phyloP scores from a whole-genome alignment of 768 basidiomycete species.

The Lactarius sanguifluus region DNA sequence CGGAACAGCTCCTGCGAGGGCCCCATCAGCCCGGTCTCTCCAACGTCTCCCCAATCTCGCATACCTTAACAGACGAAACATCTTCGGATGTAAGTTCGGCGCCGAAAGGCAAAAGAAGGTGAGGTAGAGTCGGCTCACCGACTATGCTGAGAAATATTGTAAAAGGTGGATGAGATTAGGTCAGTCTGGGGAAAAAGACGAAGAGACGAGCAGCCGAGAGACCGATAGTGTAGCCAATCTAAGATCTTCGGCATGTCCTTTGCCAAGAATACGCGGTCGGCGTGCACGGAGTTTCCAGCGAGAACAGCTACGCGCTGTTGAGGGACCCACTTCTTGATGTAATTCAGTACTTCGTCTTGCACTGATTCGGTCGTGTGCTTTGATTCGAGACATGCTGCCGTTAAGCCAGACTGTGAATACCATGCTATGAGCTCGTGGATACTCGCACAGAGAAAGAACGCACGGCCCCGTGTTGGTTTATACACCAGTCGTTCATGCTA shows the following conservation, averaged over 20 bases:
- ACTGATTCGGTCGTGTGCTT: conserved; percentile 62
- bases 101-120: not conserved
- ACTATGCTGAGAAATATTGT: conserved; percentile 52
- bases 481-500: conserved; percentile 92
- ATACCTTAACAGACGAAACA: conserved; percentile 80
- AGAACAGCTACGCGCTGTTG: conserved; percentile 58
- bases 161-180: conserved; percentile 14
- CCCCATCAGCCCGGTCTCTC: not conserved
- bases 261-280: conserved; percentile 68
- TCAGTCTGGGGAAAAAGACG: conserved; percentile 1
- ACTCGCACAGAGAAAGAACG: conserved; percentile 28
- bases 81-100: conserved; percentile 43
- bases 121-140: conserved; percentile 47
- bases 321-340: conserved; percentile 87
- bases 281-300: conserved; percentile 89
- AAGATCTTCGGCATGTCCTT: conserved; percentile 80
- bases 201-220: conserved; percentile 14
- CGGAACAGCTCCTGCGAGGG: conserved; percentile 61
- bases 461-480: conserved; percentile 73
- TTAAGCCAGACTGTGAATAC: conserved; percentile 69
- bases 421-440: conserved; percentile 5
- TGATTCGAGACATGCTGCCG: conserved; percentile 73
- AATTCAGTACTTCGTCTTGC: conserved; percentile 58
- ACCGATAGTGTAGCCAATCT: conserved; percentile 84
- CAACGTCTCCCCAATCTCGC: not conserved